Evolutionary conservation across 208 protist genomes (phyloP).

Genomic region (Trypanosoma rangeli): DNA sequence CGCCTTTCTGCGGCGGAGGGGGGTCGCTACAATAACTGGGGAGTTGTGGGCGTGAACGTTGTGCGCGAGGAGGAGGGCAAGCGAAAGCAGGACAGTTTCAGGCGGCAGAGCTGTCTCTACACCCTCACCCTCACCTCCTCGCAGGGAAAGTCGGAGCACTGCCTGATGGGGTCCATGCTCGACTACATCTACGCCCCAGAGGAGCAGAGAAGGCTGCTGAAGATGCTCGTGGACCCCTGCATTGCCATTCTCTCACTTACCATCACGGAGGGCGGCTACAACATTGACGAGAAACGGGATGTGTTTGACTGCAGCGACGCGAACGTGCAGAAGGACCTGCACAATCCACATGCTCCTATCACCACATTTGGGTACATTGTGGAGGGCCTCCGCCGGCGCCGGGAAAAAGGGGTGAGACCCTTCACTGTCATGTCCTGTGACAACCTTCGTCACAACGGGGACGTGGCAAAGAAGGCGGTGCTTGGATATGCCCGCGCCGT

Average conservation of each 20-base stretch:
- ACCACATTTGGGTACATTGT: constrained; percentile 48
- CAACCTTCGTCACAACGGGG: constrained; percentile 49
- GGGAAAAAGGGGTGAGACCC: constrained; percentile 23
- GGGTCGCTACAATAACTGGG: constrained; percentile 22
- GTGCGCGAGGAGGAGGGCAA: neutral
- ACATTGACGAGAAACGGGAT: constrained; percentile 41
- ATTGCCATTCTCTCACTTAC: constrained; percentile 46
- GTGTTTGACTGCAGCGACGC: constrained; percentile 34
- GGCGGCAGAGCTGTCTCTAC: constrained; percentile 45
- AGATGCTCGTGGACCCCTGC: no score
- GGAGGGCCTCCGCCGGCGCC: constrained; percentile 36
- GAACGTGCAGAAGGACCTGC: constrained; percentile 29
- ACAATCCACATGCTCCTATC: constrained; percentile 25
- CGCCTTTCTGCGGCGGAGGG: constrained; percentile 25
- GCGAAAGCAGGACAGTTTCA: no score
- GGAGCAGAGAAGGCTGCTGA: no score
- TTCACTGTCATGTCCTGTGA: constrained; percentile 55
- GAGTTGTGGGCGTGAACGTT: constrained; percentile 41
- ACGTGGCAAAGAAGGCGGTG: constrained; percentile 41
- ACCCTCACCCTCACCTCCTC: constrained; percentile 29
- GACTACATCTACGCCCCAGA: no score
- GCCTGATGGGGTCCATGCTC: no score
- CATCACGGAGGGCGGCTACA: constrained; percentile 53
- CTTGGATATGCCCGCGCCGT: no score
- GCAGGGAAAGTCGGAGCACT: no score